Conservation (phyloP, 2,329 filamentous ascomycete genomes). For the Geosmithia flava region DNA sequence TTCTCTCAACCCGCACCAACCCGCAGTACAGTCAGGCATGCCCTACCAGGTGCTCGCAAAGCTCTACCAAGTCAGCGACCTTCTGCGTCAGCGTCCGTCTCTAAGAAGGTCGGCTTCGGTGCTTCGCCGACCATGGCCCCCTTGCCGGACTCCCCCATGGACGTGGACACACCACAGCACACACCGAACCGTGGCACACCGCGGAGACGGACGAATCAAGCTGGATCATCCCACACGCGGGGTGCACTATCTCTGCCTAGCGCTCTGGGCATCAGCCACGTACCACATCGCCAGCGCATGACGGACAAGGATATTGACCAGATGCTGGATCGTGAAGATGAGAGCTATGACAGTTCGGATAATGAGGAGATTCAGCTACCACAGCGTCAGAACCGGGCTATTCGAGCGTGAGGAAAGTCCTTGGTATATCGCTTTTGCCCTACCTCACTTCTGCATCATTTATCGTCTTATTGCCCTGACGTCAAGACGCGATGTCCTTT, state of each 20-base stretch:
- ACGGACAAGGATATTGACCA: constrained; percentile 45
- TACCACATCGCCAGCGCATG: constrained; percentile 11
- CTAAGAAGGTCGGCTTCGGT: constrained; percentile 35
- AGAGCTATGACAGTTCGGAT: constrained; percentile 42
- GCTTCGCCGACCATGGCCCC: constrained; percentile 25
- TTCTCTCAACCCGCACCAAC: constrained; percentile 5
- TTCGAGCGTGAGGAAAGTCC: not conserved
- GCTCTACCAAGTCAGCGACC: constrained; percentile 36
- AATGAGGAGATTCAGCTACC: constrained; percentile 45
- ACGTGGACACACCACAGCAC: constrained; percentile 23
- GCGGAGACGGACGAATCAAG: constrained; percentile 24
- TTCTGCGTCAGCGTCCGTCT: constrained; percentile 12
- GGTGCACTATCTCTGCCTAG: constrained; percentile 34
- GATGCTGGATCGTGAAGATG: constrained; percentile 41
- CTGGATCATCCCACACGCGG: constrained; percentile 16
- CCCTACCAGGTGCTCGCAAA: constrained; percentile 37
- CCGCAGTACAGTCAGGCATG: constrained; percentile 12
- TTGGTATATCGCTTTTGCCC: not conserved
- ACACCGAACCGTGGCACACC: constrained; percentile 21
- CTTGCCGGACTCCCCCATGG: constrained; percentile 32
- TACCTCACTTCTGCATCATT: too few species aligned
- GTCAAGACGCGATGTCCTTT: too few species aligned
- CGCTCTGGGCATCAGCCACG: constrained; percentile 28
- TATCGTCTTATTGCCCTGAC: too few species aligned
- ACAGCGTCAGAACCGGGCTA: constrained; percentile 10